A percentile compares a stretch with the other conserved stretches of the same genome.
Evolutionary conservation across 1,284 basidiomycete species (phyloP).

Genomic region (Cryptococcus amylolentus): DNA sequence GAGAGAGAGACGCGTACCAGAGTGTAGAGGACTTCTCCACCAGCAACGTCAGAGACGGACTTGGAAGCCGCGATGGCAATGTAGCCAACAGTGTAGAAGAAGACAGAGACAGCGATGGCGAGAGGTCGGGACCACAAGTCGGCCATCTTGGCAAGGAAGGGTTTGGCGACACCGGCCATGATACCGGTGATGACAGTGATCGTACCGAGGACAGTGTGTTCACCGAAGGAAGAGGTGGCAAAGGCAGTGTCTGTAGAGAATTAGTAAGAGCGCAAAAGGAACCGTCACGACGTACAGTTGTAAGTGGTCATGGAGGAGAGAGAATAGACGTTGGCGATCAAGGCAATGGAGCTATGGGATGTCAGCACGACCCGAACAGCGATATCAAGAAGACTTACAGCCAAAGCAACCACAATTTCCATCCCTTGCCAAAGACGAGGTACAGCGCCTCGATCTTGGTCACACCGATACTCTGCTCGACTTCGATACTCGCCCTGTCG

Average conservation of each 20-base stretch:
- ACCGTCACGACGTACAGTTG: conserved; percentile 15
- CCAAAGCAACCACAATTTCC: conserved; percentile 29
- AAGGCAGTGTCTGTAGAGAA: conserved; percentile 23
- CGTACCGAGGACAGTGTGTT: conserved; percentile 43
- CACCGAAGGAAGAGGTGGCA: conserved; percentile 41
- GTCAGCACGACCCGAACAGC: background rate
- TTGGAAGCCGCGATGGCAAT: conserved; percentile 33
- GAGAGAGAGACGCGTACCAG: background rate
- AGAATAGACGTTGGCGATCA: conserved; percentile 31
- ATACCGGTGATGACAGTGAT: conserved; percentile 41
- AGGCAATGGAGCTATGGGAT: conserved; percentile 19
- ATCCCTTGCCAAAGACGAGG: conserved; percentile 34
- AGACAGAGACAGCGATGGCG: conserved; percentile 22
- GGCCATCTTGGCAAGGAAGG: conserved; percentile 43
- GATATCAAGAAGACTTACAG: conserved; percentile 9
- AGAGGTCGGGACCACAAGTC: conserved; percentile 33
- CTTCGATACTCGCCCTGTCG: conserved; percentile 6
- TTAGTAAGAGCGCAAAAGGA: background rate
- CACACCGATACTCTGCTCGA: conserved; percentile 36
- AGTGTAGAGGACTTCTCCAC: conserved; percentile 41
- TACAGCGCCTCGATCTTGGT: conserved; percentile 43
- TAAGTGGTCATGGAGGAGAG: conserved; percentile 29
- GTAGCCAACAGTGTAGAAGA: conserved; percentile 42
- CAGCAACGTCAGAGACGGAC: conserved; percentile 34
- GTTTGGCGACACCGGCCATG: conserved; percentile 39